Evolutionary conservation across 2,329 filamentous ascomycete genomes (phyloP).

Genomic region (Colletotrichum scovillei): DNA sequence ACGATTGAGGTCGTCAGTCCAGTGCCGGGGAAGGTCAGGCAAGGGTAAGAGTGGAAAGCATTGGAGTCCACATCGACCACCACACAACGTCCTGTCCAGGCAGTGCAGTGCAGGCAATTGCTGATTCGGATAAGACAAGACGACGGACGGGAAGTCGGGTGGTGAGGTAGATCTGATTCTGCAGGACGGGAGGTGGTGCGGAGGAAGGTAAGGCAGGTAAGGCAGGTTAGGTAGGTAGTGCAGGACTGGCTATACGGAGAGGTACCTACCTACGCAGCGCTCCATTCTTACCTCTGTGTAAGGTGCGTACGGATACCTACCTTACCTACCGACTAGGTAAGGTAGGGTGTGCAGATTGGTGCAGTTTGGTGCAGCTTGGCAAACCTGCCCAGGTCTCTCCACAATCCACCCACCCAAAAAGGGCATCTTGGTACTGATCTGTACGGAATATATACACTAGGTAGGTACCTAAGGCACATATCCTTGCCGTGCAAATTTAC

Average conservation of each 20-base stretch:
- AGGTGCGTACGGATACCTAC: too few relatives aligned
- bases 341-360: background rate
- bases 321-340: background rate
- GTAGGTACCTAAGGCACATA: background rate
- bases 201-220: background rate
- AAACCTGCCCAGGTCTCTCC: background rate
- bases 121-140: background rate
- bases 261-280: too few relatives aligned
- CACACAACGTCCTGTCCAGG: background rate
- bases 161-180: background rate
- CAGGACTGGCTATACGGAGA: too few relatives aligned
- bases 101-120: conserved; percentile 1
- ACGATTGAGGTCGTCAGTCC: conserved; percentile 3
- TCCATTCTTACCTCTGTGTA: too few relatives aligned
- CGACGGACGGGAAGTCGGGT: background rate
- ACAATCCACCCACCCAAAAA: background rate
- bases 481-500: background rate
- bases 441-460: too few relatives aligned
- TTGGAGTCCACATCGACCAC: conserved; percentile 8
- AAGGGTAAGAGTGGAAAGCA: background rate
- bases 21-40: conserved; percentile 4
- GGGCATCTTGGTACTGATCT: too few relatives aligned
- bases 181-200: background rate
- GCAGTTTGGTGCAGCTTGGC: background rate
- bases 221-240: too few relatives aligned